These are phyloP conservation scores for Suhomyces guaymorum DNA, from an alignment of 1,139 yeast genomes.

Conservation along the genomic window DNA sequence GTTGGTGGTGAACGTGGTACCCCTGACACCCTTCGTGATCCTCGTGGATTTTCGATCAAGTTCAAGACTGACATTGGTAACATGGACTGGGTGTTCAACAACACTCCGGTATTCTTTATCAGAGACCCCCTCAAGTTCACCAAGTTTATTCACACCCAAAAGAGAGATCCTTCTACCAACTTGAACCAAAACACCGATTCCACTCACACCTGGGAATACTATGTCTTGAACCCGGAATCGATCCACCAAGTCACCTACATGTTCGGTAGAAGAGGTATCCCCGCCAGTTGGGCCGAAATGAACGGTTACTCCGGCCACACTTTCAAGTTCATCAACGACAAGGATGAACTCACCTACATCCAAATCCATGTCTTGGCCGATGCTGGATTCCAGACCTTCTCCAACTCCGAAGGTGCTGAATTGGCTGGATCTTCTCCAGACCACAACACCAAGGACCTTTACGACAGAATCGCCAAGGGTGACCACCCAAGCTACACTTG, in stretches of 20 bases:
- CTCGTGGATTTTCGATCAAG: conserved; percentile 59
- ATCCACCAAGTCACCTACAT: conserved; percentile 63
- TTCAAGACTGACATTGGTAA: conserved; percentile 61
- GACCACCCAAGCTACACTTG: conserved; percentile 64
- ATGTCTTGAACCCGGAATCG: conserved; percentile 59
- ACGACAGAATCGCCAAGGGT: conserved; percentile 60
- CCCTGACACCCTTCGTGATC: conserved; percentile 60
- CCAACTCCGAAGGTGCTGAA: conserved; percentile 57
- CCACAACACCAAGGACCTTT: conserved; percentile 62
- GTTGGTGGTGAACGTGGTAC: conserved; percentile 63
- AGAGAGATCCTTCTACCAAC: conserved; percentile 79
- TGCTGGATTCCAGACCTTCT: conserved; percentile 59
- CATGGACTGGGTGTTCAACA: conserved; percentile 62
- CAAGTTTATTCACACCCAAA: conserved; percentile 62
- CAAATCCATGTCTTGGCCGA: conserved; percentile 64
- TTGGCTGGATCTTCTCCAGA: conserved; percentile 66
- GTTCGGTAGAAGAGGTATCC: conserved; percentile 71
- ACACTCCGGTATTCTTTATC: conserved; percentile 59
- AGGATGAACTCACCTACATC: conserved; percentile 67
- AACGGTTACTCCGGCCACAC: conserved; percentile 75
- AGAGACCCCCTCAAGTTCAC: conserved; percentile 63
- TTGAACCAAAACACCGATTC: conserved; percentile 61
- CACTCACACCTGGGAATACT: conserved; percentile 70
- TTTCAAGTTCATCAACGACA: conserved; percentile 64
- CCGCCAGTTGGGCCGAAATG: conserved; percentile 64